Percentiles rank a stretch among this genome's conserved stretches.
Conservation (phyloP, 2,329 filamentous ascomycete species). For the Verticillium albo-atrum region DNA sequence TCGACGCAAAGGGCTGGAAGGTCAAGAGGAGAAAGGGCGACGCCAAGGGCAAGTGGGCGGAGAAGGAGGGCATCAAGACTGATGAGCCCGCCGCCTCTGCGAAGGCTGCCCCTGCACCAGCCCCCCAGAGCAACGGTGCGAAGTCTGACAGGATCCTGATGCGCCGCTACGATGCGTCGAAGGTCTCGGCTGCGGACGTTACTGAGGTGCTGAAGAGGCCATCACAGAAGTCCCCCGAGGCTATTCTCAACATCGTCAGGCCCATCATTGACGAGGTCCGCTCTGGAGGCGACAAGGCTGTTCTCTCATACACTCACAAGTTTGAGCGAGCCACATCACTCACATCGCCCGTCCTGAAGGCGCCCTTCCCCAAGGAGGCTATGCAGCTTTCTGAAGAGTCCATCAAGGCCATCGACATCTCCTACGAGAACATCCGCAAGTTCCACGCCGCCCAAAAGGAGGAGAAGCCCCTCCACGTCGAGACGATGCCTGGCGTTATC, state of each 20-base stretch:
- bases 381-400: slow-evolving; percentile 80
- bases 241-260: slow-evolving; percentile 83
- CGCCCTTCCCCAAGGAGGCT: slow-evolving; percentile 78
- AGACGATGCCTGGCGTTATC: slow-evolving; percentile 96
- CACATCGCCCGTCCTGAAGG: slow-evolving; percentile 81
- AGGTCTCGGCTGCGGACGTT: slow-evolving; percentile 61
- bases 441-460: slow-evolving; percentile 93
- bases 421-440: slow-evolving; percentile 88
- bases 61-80: slow-evolving; percentile 67
- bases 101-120: slow-evolving; percentile 23
- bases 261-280: slow-evolving; percentile 90
- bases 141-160: slow-evolving; percentile 64
- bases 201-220: slow-evolving; percentile 76
- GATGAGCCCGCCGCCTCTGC: slow-evolving; percentile 27
- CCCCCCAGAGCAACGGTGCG: slow-evolving; percentile 32
- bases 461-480: slow-evolving; percentile 74
- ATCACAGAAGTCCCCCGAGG: slow-evolving; percentile 90
- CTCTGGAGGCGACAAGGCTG: slow-evolving; percentile 76
- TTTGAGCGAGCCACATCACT: slow-evolving; percentile 95
- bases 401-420: slow-evolving; percentile 86
- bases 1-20: slow-evolving; percentile 93
- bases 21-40: slow-evolving; percentile 91
- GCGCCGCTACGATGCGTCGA: slow-evolving; percentile 69
- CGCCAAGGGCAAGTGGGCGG: slow-evolving; percentile 88
- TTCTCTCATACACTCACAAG: slow-evolving; percentile 93